phyloP scores from a whole-genome alignment of 2,329 filamentous ascomycete species.

The Cryphonectria radicalis region DNA sequence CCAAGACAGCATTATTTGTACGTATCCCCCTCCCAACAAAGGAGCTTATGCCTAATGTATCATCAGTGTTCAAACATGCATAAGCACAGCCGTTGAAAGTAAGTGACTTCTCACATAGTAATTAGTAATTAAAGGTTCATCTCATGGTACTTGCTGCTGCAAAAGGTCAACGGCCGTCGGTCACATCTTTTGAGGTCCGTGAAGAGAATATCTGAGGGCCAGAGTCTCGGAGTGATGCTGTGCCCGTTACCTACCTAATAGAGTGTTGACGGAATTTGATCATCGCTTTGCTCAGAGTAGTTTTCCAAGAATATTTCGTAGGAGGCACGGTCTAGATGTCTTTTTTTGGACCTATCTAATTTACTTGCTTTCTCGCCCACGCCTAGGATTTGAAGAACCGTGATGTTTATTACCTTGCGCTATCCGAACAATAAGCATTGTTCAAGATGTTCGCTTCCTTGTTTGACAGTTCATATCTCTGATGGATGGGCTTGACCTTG shows the following conservation, averaged over 20 bases:
- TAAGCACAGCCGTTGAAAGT: background rate
- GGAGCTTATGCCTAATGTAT: background rate
- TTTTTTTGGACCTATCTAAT: background rate
- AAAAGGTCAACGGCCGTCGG: background rate
- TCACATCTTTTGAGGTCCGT: background rate
- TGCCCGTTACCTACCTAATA: background rate
- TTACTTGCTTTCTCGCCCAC: no score
- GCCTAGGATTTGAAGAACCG: no score
- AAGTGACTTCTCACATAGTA: background rate
- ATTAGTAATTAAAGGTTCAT: background rate
- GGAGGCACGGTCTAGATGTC: no score
- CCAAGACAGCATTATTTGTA: background rate
- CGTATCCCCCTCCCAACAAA: background rate
- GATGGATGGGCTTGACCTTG: background rate
- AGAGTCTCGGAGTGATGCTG: background rate
- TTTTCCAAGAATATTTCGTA: background rate
- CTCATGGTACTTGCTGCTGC: background rate
- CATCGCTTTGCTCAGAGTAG: background rate
- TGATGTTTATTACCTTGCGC: no score
- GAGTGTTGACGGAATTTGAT: background rate
- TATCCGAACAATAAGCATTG: no score
- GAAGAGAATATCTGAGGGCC: background rate
- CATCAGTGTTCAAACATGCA: no score
- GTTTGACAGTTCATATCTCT: no score
- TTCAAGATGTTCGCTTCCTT: no score